Evolutionary conservation across 108 stramenopile species (phyloP).

Genomic region (Skeletonema potamos): DNA sequence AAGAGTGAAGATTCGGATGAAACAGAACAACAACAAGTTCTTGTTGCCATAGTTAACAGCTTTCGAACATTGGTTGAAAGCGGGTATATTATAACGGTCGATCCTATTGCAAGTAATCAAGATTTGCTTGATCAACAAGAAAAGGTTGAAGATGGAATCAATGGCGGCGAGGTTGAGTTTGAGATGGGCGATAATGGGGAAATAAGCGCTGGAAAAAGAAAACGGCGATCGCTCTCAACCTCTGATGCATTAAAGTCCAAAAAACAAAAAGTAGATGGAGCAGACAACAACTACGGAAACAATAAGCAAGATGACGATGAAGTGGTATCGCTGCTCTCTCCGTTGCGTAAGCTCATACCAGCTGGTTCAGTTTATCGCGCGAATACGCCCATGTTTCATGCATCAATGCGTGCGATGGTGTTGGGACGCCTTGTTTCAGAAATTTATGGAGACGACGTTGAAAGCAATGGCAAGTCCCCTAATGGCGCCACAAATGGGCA

Average conservation of each 20-base stretch:
- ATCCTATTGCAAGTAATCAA: slow-evolving; percentile 35
- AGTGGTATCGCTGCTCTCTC: slow-evolving; percentile 24
- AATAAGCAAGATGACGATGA: slow-evolving; percentile 16
- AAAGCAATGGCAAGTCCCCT: neutral
- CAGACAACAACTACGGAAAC: slow-evolving; percentile 43
- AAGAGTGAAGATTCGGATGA: neutral
- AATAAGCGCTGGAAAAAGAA: slow-evolving; percentile 16
- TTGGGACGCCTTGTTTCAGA: slow-evolving; percentile 69
- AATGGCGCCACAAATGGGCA: neutral
- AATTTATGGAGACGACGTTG: slow-evolving; percentile 53
- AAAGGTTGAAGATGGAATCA: slow-evolving; percentile 41
- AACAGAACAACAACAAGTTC: slow-evolving; percentile 16
- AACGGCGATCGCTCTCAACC: slow-evolving; percentile 7
- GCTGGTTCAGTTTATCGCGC: slow-evolving; percentile 66
- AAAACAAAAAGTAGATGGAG: neutral
- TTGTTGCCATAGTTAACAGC: slow-evolving; percentile 47
- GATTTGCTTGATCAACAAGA: slow-evolving; percentile 13
- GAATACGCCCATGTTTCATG: slow-evolving; percentile 74
- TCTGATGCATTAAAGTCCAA: neutral
- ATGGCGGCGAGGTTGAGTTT: slow-evolving; percentile 50
- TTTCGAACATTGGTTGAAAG: slow-evolving; percentile 53
- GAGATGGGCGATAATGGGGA: slow-evolving; percentile 31
- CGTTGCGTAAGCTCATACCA: slow-evolving; percentile 41
- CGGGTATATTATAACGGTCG: slow-evolving; percentile 62
- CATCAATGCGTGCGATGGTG: slow-evolving; percentile 58